Percentiles rank a stretch among this genome's conserved stretches.
These are phyloP conservation scores for Aegilops umbellulata DNA, from an alignment of 176 grass and related monocot species.

Conservation along the genomic window DNA sequence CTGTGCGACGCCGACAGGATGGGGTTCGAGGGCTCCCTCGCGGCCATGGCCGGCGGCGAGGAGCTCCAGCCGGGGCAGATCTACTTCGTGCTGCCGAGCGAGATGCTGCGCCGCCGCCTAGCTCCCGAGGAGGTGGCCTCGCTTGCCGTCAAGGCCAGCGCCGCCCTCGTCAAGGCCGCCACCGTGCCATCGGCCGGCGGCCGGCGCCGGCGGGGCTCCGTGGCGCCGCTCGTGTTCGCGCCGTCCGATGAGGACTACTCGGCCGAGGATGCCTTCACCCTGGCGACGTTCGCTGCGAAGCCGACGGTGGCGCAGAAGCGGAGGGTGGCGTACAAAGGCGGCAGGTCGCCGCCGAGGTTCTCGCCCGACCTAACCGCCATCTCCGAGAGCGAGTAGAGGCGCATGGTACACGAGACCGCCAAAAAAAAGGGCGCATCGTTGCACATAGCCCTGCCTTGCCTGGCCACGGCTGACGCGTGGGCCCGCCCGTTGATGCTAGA, in stretches of 20 bases:
- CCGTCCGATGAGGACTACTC: conserved; percentile 30
- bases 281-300: not conserved
- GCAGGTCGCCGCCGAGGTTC: conserved; percentile 42
- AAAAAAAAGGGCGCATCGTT: not conserved
- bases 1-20: conserved; percentile 47
- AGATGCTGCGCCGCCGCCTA: conserved; percentile 21
- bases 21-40: conserved; percentile 31
- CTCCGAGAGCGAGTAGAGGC: conserved; percentile 43
- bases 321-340: conserved; percentile 20
- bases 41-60: not conserved
- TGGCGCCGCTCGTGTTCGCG: conserved; percentile 43
- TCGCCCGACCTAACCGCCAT: conserved; percentile 61
- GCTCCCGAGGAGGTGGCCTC: conserved; percentile 39
- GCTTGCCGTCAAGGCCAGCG: conserved; percentile 42
- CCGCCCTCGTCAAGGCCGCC: conserved; percentile 28
- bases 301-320: not conserved
- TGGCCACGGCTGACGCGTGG: no score
- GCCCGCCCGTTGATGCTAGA: not conserved
- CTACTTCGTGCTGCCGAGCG: conserved; percentile 56
- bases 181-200: not conserved
- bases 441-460: no score
- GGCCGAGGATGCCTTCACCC: not conserved
- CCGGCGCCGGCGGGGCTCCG: not conserved
- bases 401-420: not conserved
- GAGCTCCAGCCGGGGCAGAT: conserved; percentile 25